phyloP scores from a whole-genome alignment of 306 rosid genomes.

The Castanopsis chinensis region DNA sequence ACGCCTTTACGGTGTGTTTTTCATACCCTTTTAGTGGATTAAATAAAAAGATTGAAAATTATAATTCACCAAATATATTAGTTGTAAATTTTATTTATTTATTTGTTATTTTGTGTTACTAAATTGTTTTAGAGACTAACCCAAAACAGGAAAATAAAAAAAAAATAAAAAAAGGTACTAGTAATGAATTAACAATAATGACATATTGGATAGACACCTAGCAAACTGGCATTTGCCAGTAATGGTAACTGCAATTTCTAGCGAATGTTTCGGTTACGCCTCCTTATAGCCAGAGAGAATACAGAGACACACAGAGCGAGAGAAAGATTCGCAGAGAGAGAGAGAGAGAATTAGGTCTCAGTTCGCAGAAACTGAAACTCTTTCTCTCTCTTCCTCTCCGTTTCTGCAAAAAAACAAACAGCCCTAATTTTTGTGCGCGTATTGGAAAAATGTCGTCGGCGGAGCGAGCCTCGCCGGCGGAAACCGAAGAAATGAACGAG shows the following conservation, averaged over 20 bases:
- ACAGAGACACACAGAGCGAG: not conserved
- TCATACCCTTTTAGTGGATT: no score
- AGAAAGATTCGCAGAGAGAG: not conserved
- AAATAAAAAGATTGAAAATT: no score
- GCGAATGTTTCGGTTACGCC: constrained; percentile 17
- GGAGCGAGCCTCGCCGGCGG: not conserved
- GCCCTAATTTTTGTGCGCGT: not conserved
- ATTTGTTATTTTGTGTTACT: no score
- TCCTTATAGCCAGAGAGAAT: not conserved
- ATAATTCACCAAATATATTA: no score
- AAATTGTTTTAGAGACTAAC: no score
- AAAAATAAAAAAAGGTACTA: no score
- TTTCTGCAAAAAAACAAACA: not conserved
- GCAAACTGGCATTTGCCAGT: constrained; percentile 12
- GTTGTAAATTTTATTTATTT: no score
- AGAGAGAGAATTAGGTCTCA: not conserved
- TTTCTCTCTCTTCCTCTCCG: constrained; percentile 12
- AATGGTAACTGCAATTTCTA: constrained; percentile 1
- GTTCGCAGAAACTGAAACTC: not conserved
- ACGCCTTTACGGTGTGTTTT: no score
- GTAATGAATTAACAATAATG: no score
- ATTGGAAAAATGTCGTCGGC: not conserved
- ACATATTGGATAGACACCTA: no score
- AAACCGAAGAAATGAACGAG: constrained; percentile 21
- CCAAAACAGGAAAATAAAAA: no score